Base-by-base conservation (phyloP, 495 filamentous ascomycete species). In the Xylaria grammica region DNA sequence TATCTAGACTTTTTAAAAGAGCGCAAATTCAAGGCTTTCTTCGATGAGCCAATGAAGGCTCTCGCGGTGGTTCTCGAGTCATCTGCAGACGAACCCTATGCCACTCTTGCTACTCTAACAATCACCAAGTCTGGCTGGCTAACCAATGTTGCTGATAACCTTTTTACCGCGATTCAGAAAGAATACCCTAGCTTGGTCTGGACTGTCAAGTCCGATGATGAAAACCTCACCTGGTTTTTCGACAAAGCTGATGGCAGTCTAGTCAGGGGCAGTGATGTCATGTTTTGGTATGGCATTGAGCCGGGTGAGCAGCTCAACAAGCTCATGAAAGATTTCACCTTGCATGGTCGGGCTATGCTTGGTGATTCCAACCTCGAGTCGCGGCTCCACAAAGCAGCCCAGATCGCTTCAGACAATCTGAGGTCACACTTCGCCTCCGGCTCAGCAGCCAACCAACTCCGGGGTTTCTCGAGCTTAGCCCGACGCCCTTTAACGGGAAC, bases 201-300 rank as follows among this genome's bases (percentile, higher is more conserved):
- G 94, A 97, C 93, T n/a, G 95, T 97, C 45, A 93, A 92, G 80
- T 90, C 93, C 69, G 91, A 95, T 65, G 95, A 99, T 66, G 96
- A 98, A 84, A 98, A 98, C 75, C 82, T 99, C 70, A 93, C 91
- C 29, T 99, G 95, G 95, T 98, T 98, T 82, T 97, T 96, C 66
- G 94, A 97, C 79, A 97, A 97, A 82, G 90, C 95, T 9, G 92
- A 97, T 64, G 96, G 96, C 51, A 96, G 91, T 77, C 81, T 97
- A 63, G 91, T 90, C 49, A 85, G 87, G 34, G 86, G 91, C 55
- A 92, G 92, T 58, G 89, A 96, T 69, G 92, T 97, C 38, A 89
- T 98, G 74, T 98, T 98, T 83, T 99, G 95, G 92, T 97, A 95
- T 72, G 95, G 95, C 36, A 87, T 95, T 60, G 91, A 94, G 68